Conservation (phyloP, 2,329 filamentous ascomycete species). For the Bimuria novae-zelandiae region DNA sequence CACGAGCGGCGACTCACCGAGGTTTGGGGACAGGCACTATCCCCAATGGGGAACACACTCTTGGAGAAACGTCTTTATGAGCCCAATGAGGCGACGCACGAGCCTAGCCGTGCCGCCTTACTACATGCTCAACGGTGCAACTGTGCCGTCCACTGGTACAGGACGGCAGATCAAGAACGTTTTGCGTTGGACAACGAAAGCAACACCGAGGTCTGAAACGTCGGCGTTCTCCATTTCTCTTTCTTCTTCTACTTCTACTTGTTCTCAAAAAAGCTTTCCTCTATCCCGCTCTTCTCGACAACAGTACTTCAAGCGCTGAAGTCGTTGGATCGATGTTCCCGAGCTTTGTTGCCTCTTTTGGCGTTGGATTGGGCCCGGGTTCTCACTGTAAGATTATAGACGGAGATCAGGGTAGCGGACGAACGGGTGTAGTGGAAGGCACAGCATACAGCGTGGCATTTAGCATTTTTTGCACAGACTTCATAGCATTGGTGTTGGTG, state of each 20-base stretch:
- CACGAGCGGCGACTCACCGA: neutral
- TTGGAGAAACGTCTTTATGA: neutral
- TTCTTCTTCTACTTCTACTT: neutral
- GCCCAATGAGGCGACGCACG: neutral
- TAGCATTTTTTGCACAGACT: slow-evolving; percentile 4
- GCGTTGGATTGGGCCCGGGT: slow-evolving; percentile 1
- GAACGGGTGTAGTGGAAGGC: neutral
- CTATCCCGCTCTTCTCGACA: slow-evolving; percentile 1
- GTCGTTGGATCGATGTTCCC: slow-evolving; percentile 17
- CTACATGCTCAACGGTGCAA: neutral
- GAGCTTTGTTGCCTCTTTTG: slow-evolving; percentile 4
- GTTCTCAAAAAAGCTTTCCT: slow-evolving; percentile 1
- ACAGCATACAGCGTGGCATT: slow-evolving; percentile 1
- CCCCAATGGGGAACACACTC: neutral
- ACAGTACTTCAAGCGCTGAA: slow-evolving; percentile 41
- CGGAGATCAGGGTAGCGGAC: neutral
- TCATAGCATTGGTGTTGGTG: slow-evolving; percentile 9
- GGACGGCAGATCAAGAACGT: neutral
- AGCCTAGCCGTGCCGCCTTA: neutral
- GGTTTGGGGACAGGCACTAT: neutral
- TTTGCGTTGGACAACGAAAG: neutral
- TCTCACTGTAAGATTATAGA: slow-evolving; percentile 5
- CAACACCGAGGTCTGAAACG: neutral
- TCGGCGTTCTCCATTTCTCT: neutral
- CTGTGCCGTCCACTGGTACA: neutral